phyloP scores from a whole-genome alignment of 177 flowering plant species.

The Telopea speciosissima region DNA sequence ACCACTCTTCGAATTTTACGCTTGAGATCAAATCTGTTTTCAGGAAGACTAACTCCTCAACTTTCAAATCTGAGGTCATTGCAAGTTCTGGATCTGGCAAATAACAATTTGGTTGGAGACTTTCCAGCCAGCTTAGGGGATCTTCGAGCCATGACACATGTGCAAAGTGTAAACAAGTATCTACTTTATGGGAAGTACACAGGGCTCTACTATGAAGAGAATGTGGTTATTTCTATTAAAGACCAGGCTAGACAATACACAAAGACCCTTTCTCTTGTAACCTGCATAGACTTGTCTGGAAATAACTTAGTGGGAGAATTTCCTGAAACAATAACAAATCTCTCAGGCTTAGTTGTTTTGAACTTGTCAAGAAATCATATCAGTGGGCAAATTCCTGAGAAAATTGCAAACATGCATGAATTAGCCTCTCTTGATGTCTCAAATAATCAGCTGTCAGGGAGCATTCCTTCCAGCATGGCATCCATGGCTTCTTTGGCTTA shows the following conservation, averaged over 20 bases:
- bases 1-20: constrained; percentile 27
- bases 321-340: constrained; percentile 27
- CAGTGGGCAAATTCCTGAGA: constrained; percentile 31
- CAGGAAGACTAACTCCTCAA: constrained; percentile 27
- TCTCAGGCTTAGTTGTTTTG: constrained; percentile 27
- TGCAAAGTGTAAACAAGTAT: constrained; percentile 17
- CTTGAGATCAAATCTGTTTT: constrained; percentile 31
- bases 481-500: constrained; percentile 25
- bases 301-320: constrained; percentile 33
- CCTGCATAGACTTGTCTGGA: constrained; percentile 39
- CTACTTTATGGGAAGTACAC: constrained; percentile 31
- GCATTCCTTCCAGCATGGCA: constrained; percentile 34
- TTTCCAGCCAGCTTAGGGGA: constrained; percentile 29
- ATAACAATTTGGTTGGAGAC: constrained; percentile 30
- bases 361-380: constrained; percentile 36
- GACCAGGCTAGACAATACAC: constrained; percentile 20
- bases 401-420: constrained; percentile 26
- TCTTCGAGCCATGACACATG: constrained; percentile 30
- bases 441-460: no score
- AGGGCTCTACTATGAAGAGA: constrained; percentile 37
- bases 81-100: constrained; percentile 42
- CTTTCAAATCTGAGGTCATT: constrained; percentile 30
- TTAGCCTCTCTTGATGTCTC: no score
- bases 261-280: constrained; percentile 37
- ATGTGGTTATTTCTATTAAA: constrained; percentile 21